phyloP scores from a whole-genome alignment of 441 rosid species.

The Flueggea neowawraea region DNA sequence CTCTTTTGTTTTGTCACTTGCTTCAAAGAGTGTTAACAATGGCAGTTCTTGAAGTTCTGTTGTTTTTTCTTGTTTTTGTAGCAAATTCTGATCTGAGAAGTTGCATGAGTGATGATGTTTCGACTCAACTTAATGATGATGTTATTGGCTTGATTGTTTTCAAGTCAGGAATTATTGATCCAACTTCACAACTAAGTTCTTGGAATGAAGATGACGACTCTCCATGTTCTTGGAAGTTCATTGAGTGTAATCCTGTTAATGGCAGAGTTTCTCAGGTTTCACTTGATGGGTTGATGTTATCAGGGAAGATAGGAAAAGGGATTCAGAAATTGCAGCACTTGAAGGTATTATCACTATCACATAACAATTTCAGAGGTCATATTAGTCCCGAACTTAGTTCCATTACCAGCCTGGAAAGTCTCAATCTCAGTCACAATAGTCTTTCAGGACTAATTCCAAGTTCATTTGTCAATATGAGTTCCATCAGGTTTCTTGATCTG shows the following conservation, averaged over 20 bases:
- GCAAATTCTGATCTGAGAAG: neutral
- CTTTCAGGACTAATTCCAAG: slow-evolving; percentile 63
- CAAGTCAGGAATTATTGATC: slow-evolving; percentile 69
- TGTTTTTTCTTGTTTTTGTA: neutral
- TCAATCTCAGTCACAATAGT: slow-evolving; percentile 64
- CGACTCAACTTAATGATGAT: slow-evolving; percentile 65
- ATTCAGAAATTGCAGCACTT: slow-evolving; percentile 63
- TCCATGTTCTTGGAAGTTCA: slow-evolving; percentile 84
- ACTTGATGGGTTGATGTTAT: slow-evolving; percentile 62
- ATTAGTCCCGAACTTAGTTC: slow-evolving; percentile 35
- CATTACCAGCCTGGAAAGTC: slow-evolving; percentile 38
- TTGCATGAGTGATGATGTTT: slow-evolving; percentile 11
- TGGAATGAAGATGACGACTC: slow-evolving; percentile 86
- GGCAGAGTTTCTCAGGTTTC: slow-evolving; percentile 55
- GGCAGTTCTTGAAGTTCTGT: neutral
- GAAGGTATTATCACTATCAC: slow-evolving; percentile 62
- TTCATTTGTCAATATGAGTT: slow-evolving; percentile 35
- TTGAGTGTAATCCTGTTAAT: slow-evolving; percentile 57
- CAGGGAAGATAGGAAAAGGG: slow-evolving; percentile 72
- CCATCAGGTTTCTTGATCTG: slow-evolving; percentile 64
- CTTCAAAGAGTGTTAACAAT: neutral
- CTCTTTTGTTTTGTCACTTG: neutral
- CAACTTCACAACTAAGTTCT: slow-evolving; percentile 55
- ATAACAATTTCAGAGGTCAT: slow-evolving; percentile 58
- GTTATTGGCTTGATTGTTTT: slow-evolving; percentile 83